Conservation (phyloP, 805 yeast species). For the Priceomyces fermenticarens region DNA sequence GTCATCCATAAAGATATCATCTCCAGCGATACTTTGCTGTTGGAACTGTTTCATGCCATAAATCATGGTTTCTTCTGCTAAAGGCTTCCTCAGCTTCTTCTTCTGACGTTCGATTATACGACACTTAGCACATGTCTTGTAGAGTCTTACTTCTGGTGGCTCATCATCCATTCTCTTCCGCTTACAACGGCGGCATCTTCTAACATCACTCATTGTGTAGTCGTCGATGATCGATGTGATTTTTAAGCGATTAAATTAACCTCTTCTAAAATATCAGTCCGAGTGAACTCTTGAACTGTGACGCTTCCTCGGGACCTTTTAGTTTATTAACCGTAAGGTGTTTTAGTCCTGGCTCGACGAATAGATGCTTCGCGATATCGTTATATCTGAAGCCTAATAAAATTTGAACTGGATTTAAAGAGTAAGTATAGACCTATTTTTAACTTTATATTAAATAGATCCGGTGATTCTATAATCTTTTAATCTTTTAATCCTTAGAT, state of each 20-base stretch:
- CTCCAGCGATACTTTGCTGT: constrained; percentile 32
- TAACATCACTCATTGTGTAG: constrained; percentile 16
- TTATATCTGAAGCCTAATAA: not conserved
- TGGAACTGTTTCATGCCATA: constrained; percentile 45
- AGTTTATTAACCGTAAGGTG: not conserved
- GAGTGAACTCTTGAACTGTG: not conserved
- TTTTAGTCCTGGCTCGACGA: not conserved
- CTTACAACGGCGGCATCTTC: constrained; percentile 56
- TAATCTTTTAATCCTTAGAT: not conserved
- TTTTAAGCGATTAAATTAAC: not conserved
- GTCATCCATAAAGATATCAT: constrained; percentile 17
- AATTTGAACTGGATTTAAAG: not conserved
- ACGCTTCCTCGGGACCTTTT: not conserved
- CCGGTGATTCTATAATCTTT: not conserved
- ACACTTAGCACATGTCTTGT: constrained; percentile 58
- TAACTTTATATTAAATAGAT: not conserved
- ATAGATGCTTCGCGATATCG: not conserved
- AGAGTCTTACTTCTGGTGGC: constrained; percentile 53
- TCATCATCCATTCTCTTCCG: constrained; percentile 54
- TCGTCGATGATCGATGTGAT: not conserved
- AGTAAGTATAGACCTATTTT: not conserved
- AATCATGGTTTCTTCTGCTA: constrained; percentile 45
- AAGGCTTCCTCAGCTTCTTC: constrained; percentile 43
- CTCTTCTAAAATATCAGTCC: not conserved
- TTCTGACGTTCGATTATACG: constrained; percentile 50